phyloP scores from a whole-genome alignment of 129 eudicot genomes.

The carrot (Daucus carota) region DNA sequence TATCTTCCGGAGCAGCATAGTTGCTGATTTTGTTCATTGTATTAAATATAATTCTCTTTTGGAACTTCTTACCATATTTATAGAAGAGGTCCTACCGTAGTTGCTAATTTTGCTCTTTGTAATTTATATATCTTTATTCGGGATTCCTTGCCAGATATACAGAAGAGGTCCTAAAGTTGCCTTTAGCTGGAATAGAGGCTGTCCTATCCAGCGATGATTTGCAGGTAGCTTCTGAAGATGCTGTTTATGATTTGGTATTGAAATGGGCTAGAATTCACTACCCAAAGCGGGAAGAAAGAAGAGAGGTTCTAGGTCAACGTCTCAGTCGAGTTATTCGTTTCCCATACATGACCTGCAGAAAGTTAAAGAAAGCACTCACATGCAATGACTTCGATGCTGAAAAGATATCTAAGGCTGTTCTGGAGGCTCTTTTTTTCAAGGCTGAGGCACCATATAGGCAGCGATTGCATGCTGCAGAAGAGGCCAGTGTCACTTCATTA shows the following conservation, averaged over 20 bases:
- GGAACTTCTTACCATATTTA: constrained; percentile 30
- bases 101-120: background rate
- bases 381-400: constrained; percentile 51
- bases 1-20: background rate
- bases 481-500: constrained; percentile 7
- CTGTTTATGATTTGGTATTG: constrained; percentile 58
- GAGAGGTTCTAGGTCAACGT: constrained; percentile 35
- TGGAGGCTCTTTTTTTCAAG: constrained; percentile 75
- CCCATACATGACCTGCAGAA: constrained; percentile 75
- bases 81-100: constrained; percentile 27
- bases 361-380: constrained; percentile 44
- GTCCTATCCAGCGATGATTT: constrained; percentile 63
- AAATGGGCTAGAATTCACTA: constrained; percentile 62
- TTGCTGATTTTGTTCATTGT: background rate
- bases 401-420: constrained; percentile 47
- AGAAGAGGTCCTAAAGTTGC: constrained; percentile 61
- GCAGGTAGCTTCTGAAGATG: constrained; percentile 73
- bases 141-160: constrained; percentile 29
- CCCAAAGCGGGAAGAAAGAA: constrained; percentile 59
- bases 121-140: background rate
- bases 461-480: constrained; percentile 43
- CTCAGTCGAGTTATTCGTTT: constrained; percentile 54
- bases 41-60: background rate
- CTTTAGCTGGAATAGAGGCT: constrained; percentile 64
- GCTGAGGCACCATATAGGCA: constrained; percentile 62